Conservation (phyloP, 2,329 filamentous ascomycete genomes). For the Parastagonospora avenae region DNA sequence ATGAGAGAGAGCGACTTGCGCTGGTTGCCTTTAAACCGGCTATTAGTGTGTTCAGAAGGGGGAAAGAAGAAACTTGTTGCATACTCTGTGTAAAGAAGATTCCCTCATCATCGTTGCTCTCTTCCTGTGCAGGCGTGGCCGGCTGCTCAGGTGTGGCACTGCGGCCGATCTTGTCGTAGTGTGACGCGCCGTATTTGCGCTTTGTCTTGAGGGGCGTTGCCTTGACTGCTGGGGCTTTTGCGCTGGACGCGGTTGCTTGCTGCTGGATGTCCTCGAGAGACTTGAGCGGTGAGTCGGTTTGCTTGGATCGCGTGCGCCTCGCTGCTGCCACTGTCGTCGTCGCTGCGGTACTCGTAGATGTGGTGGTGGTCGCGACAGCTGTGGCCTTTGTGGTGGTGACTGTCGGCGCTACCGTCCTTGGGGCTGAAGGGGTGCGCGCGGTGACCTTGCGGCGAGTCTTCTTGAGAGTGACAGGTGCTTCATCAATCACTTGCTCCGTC, state of each 20-base stretch:
- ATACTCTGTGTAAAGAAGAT: conserved; percentile 29
- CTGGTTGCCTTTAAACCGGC: background rate
- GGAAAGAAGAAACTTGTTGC: conserved; percentile 8
- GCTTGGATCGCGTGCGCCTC: background rate
- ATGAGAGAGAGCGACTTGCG: no score
- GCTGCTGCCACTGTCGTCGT: no score
- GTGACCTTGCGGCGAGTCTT: no score
- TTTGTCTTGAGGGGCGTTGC: conserved; percentile 6
- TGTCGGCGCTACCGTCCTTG: no score
- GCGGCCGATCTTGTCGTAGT: conserved; percentile 5
- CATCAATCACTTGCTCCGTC: no score
- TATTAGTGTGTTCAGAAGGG: background rate
- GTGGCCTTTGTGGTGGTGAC: no score
- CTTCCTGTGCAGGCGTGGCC: conserved; percentile 9
- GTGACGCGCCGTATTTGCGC: conserved; percentile 9
- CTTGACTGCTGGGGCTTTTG: background rate
- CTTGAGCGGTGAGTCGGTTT: conserved; percentile 1
- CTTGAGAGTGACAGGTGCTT: no score
- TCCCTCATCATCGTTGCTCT: conserved; percentile 21
- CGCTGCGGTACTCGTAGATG: no score
- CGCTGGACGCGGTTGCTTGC: background rate
- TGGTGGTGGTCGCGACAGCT: no score
- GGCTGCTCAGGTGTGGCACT: conserved; percentile 13
- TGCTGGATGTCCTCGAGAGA: background rate
- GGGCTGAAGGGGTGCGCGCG: no score